These are phyloP conservation scores for Coemansia sp. DNA, from an alignment of 192 early-diverging fungal species.

Conservation along the genomic window DNA sequence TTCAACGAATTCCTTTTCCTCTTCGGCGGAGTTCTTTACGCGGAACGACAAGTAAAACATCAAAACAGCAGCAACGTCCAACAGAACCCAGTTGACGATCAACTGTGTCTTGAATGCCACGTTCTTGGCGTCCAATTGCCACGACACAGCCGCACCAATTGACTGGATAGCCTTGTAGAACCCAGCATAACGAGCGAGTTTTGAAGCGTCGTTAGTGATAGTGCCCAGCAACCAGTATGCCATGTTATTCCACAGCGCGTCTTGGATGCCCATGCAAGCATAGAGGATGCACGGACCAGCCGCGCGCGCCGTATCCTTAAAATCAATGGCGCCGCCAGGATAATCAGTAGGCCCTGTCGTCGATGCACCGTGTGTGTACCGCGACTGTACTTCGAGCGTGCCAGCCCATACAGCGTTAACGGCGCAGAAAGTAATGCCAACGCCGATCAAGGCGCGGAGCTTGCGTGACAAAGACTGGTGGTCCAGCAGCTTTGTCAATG, in stretches of 20 bases:
- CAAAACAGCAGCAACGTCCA: slow-evolving; percentile 52
- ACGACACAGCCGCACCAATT: slow-evolving; percentile 63
- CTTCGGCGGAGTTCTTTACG: not conserved
- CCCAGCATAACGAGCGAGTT: slow-evolving; percentile 67
- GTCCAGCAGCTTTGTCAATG: slow-evolving; percentile 67
- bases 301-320: slow-evolving; percentile 49
- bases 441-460: slow-evolving; percentile 60
- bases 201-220: slow-evolving; percentile 70
- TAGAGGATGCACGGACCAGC: slow-evolving; percentile 66
- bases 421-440: slow-evolving; percentile 39
- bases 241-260: slow-evolving; percentile 75
- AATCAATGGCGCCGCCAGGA: slow-evolving; percentile 47
- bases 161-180: slow-evolving; percentile 86
- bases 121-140: slow-evolving; percentile 69
- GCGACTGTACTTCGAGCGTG: slow-evolving; percentile 60
- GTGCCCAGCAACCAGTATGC: slow-evolving; percentile 83
- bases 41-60: slow-evolving; percentile 1
- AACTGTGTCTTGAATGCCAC: slow-evolving; percentile 65
- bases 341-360: slow-evolving; percentile 9
- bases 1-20: not conserved
- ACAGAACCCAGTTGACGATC: slow-evolving; percentile 73
- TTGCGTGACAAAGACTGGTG: slow-evolving; percentile 54
- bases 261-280: slow-evolving; percentile 68
- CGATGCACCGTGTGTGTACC: slow-evolving; percentile 38
- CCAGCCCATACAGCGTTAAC: slow-evolving; percentile 63